Conservation (phyloP, 129 eudicot species). For the Ambrosia artemisiifolia region DNA sequence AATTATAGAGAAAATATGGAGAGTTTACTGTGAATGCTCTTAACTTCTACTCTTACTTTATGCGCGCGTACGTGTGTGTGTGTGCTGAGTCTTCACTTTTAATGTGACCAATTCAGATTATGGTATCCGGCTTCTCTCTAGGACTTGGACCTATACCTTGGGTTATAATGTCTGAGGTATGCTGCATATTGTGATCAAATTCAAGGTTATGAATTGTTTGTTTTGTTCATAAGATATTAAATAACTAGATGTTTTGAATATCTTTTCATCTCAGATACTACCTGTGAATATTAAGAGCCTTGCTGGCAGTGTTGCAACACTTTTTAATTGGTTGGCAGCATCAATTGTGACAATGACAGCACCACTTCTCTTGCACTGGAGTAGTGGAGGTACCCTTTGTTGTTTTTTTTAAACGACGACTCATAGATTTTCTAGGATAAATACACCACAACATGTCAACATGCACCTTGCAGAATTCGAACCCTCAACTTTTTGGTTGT, state of each 20-base stretch:
- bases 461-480: no score
- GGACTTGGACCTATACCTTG: constrained; percentile 91
- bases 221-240: neutral
- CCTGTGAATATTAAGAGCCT: constrained; percentile 78
- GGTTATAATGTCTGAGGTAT: constrained; percentile 94
- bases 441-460: no score
- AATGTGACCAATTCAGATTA: constrained; percentile 37
- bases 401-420: no score
- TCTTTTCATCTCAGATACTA: constrained; percentile 57
- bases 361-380: constrained; percentile 63
- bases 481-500: neutral
- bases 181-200: neutral
- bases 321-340: constrained; percentile 67
- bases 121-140: constrained; percentile 69
- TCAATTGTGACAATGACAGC: constrained; percentile 71
- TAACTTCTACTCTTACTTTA: neutral
- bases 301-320: constrained; percentile 85
- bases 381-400: constrained; percentile 68
- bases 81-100: constrained; percentile 1
- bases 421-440: no score
- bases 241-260: neutral
- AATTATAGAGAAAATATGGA: no score
- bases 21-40: no score
- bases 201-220: neutral
- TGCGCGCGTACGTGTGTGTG: neutral